Evolutionary conservation across 768 basidiomycete genomes (phyloP), one percentile per base, ranked within the genome.

Genomic region (Postia placenta): DNA sequence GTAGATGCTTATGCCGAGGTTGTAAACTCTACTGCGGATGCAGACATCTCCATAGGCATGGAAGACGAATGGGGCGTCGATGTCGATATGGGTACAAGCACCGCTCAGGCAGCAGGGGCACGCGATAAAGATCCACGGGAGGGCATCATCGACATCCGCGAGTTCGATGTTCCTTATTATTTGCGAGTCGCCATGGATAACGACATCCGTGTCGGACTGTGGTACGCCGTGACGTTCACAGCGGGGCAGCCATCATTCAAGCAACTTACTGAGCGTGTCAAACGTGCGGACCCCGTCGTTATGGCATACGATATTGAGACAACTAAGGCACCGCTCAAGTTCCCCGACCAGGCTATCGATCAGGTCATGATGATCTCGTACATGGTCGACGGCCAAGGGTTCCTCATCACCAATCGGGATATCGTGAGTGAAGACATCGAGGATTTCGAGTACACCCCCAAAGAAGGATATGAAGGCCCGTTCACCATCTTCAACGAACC

Each of bases 361-460:
- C 94, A 97, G 64, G 92, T 99, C 59, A 99, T 99, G 95, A 99
- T 99, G 96, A 98, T 99, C 55, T 99, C 96, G 38, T 99, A 98
- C 69, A 98, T 99, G 94, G 74, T 99, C 15, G 96, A 99, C 63
- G 95, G 93, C 0, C 91, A 94, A 65, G 96, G 96, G 0, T 99
- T 88, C 63, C 79, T 99, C 53, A 97, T 99, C 67, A 96, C 92
- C 19, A 98, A 98, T 60, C 79, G 96, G 37, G 96, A 99, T 56
- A 97, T 98, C 44, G 92, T 98, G 50, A 84, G 87, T 52, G 94
- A 97, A 62, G 92, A 98, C 61, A 97, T 99, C 53, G 93, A 96
- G 37, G 89, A 99, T 64, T 98, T 99, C 60, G 96, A 98, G 64
- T 98, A 98, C 64, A 98, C 96, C 0, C 96, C 96, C 1, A 98